Evolutionary conservation across 768 basidiomycete genomes (phyloP).

Genomic region (Lactifluus echinatus): DNA sequence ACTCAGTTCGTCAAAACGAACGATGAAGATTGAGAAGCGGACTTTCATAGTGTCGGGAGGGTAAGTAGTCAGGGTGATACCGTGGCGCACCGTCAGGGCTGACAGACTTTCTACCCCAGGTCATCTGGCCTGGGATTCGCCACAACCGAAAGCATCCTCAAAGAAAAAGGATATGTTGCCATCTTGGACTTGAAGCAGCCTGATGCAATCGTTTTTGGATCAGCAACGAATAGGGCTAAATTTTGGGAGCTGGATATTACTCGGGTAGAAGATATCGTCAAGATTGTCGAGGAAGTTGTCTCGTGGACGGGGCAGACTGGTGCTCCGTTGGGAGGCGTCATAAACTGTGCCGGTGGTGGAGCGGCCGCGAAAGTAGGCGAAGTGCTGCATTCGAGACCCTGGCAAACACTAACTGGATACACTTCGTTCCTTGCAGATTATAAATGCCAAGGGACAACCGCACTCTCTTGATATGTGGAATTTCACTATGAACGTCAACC

Average conservation of each 20-base stretch:
- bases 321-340: conserved; percentile 46
- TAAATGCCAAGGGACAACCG: conserved; percentile 37
- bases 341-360: conserved; percentile 51
- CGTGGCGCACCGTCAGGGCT: too few species aligned
- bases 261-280: conserved; percentile 22
- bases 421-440: conserved; percentile 30
- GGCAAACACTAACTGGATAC: background rate
- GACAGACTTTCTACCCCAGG: conserved; percentile 26
- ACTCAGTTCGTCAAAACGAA: background rate
- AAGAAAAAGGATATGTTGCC: conserved; percentile 28
- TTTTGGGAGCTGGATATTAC: conserved; percentile 26
- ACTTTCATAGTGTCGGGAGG: conserved; percentile 54
- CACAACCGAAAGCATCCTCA: conserved; percentile 39
- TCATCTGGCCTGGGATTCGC: conserved; percentile 52
- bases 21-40: conserved; percentile 42
- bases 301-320: conserved; percentile 28
- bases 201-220: background rate
- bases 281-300: conserved; percentile 23
- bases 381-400: background rate
- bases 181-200: conserved; percentile 42
- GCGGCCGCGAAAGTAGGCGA: conserved; percentile 24
- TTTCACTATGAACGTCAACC: conserved; percentile 43
- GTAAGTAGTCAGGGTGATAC: too few species aligned
- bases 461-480: conserved; percentile 47
- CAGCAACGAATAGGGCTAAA: background rate